Conservation (phyloP, 148 eudicot species). For the Amaranthus cruentus region DNA sequence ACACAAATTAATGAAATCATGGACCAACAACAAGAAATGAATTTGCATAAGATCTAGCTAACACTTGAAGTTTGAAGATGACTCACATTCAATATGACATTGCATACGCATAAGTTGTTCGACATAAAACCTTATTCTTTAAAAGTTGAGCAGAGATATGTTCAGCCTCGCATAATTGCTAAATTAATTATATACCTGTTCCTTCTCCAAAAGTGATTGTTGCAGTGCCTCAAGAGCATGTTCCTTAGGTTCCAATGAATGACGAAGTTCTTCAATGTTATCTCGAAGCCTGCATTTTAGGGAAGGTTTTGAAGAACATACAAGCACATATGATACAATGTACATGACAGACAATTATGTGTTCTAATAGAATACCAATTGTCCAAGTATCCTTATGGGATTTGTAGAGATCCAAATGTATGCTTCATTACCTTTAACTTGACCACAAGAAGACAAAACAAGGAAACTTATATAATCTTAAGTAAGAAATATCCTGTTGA, state of each 20-base stretch:
- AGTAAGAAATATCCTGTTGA: neutral
- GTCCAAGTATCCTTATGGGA: neutral
- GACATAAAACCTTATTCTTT: neutral
- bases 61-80: too few relatives aligned
- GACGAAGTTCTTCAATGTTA: slow-evolving; percentile 85
- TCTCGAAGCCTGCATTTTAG: slow-evolving; percentile 73
- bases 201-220: slow-evolving; percentile 77
- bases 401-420: neutral
- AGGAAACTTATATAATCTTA: neutral
- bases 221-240: slow-evolving; percentile 81
- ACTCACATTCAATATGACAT: neutral
- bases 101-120: neutral
- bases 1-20: neutral
- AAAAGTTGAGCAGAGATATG: slow-evolving; percentile 3
- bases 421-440: neutral
- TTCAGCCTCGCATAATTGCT: slow-evolving; percentile 1
- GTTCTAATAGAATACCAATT: neutral
- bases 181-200: slow-evolving; percentile 50
- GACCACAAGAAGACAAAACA: neutral
- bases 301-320: neutral
- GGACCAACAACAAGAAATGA: neutral
- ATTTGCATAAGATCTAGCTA: neutral
- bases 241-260: slow-evolving; percentile 80
- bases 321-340: neutral
- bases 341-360: neutral